Evolutionary conservation across 108 stramenopile genomes (phyloP), one percentile per base, ranked within the genome.

Genomic region (Cyclotella distinguenda): DNA sequence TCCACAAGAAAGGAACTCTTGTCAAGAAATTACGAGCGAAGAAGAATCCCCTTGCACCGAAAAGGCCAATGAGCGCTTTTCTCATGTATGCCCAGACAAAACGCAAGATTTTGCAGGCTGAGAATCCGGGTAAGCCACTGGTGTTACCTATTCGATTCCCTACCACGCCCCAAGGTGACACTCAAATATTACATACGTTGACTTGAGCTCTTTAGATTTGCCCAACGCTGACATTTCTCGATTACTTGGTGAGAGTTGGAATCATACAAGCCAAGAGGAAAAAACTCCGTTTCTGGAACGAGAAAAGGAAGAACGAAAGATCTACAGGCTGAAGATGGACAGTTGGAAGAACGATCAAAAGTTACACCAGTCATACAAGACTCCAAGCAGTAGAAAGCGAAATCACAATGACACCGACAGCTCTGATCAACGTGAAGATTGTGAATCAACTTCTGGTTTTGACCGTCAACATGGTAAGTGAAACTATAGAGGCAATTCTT

Each of bases 61-160:
- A 66, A 23, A 47, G 77, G 1, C 77, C 77, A 4, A 78, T 78
- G 77, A 55, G 25, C 21, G 77, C 77, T 0, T 78, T 78, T 40
- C 48, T 36, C 26, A 78, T 60, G 77, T 72, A 56, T 39, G 64
- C 71, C 26, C 68, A 73, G 33, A 55, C 34, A 6, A 59, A 68
- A 22, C 57, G 70, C 3, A 34, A 56, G 18, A 16, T 34, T 7
- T 57, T 72, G 1, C 64, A 73, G 30, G 30, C 38, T 1, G 77
- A 78, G 8, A 73, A 71, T 45, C 75, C 75, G 0, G 75, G n/a
- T n/a, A n/a, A n/a, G n/a, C n/a, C n/a, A n/a, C n/a, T n/a, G n/a
- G n/a, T n/a, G n/a, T n/a, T n/a, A n/a, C n/a, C n/a, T n/a, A n/a
- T n/a, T n/a, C n/a, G n/a, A n/a, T n/a, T n/a, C n/a, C n/a, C n/a